Percentiles rank a stretch among this genome's conserved stretches.
Conservation (phyloP, 228 moss, liverwort and hornwort species). For the Sphagnum fallax region DNA sequence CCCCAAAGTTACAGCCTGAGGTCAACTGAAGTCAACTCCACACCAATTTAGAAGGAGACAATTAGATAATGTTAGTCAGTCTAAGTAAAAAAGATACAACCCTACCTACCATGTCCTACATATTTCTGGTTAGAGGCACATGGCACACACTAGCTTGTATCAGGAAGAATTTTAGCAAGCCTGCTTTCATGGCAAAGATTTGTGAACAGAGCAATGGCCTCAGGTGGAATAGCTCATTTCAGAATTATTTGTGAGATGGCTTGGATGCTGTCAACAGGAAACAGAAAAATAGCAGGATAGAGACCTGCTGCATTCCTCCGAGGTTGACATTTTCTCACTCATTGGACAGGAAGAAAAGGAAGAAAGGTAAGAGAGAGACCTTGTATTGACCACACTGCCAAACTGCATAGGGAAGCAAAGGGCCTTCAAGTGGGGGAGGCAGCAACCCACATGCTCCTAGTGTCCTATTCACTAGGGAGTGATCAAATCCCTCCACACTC, state of each 20-base stretch:
- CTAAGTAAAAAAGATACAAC: too few species aligned
- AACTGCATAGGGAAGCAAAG: slow-evolving; percentile 64
- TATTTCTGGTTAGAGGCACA: too few species aligned
- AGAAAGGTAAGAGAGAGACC: slow-evolving; percentile 17
- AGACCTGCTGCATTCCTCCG: too few species aligned
- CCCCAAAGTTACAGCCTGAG: slow-evolving; percentile 5
- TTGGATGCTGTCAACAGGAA: neutral
- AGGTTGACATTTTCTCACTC: too few species aligned
- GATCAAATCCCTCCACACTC: slow-evolving; percentile 77
- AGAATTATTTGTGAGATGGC: neutral
- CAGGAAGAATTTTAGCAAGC: too few species aligned
- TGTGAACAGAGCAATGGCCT: neutral
- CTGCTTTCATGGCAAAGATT: too few species aligned
- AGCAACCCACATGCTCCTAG: slow-evolving; percentile 81
- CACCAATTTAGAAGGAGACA: too few species aligned
- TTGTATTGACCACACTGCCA: slow-evolving; percentile 86
- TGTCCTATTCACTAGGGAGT: slow-evolving; percentile 45
- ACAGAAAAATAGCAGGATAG: neutral
- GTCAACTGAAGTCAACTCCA: neutral
- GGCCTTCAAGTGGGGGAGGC: slow-evolving; percentile 39
- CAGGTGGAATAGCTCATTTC: neutral
- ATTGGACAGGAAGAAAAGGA: neutral
- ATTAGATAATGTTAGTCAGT: too few species aligned
- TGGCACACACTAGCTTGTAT: too few species aligned
- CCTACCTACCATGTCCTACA: too few species aligned